Conservation (phyloP, 2,329 filamentous ascomycete species). For the Aspergillus fischeri region DNA sequence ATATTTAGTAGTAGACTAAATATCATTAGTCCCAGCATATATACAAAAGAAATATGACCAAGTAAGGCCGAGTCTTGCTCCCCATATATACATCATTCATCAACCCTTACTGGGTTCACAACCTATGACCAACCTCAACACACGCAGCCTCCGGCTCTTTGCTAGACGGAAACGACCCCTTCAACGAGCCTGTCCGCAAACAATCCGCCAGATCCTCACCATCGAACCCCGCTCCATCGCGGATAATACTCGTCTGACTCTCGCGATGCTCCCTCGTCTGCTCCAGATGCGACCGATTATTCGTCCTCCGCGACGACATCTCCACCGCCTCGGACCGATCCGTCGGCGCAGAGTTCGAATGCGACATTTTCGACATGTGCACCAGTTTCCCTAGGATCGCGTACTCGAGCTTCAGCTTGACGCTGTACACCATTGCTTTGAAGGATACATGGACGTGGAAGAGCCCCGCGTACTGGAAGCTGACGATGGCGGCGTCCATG, state of each 20-base stretch:
- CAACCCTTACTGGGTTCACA: neutral
- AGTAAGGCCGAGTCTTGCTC: too few species aligned
- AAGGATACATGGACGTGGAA: slow-evolving; percentile 37
- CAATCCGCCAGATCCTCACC: neutral
- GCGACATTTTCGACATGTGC: slow-evolving; percentile 10
- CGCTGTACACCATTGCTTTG: slow-evolving; percentile 32
- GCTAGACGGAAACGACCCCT: neutral
- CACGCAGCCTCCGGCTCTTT: neutral
- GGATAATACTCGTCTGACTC: neutral
- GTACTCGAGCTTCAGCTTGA: slow-evolving; percentile 50
- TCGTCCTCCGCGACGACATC: neutral
- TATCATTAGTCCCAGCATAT: neutral
- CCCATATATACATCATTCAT: neutral
- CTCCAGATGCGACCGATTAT: neutral
- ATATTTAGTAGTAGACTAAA: too few species aligned
- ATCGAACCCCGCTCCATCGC: neutral
- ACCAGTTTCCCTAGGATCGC: slow-evolving; percentile 49
- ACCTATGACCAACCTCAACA: neutral
- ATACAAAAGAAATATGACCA: neutral
- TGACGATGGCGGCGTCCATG: slow-evolving; percentile 43
- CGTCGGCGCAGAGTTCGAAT: neutral
- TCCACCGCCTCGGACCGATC: neutral
- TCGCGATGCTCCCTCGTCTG: neutral
- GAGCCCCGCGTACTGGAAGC: slow-evolving; percentile 37
- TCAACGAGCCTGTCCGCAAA: neutral